A percentile compares a stretch with the other conserved stretches of the same genome.
These are phyloP conservation scores for Corylus avellana DNA, from an alignment of 306 rosid species.

Conservation along the genomic window DNA sequence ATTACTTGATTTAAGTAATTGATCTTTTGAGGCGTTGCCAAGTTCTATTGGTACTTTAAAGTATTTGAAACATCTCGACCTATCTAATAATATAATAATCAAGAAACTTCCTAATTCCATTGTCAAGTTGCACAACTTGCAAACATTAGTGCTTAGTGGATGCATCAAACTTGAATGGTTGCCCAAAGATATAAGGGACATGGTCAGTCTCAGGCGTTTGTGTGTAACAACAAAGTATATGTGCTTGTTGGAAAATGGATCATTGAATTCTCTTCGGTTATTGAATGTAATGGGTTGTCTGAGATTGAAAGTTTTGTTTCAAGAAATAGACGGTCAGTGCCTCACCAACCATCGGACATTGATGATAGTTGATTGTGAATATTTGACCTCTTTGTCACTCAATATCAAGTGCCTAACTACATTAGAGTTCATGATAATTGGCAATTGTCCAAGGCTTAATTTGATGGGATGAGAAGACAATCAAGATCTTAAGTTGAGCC, in stretches of 20 bases:
- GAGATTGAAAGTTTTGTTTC: slow-evolving; percentile 16
- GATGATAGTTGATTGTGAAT: background rate
- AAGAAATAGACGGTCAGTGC: background rate
- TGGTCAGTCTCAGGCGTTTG: slow-evolving; percentile 25
- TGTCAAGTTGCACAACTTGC: slow-evolving; percentile 32
- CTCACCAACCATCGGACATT: slow-evolving; percentile 12
- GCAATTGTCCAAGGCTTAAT: slow-evolving; percentile 1
- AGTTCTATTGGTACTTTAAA: slow-evolving; percentile 11
- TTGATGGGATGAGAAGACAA: background rate
- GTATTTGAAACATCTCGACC: slow-evolving; percentile 21
- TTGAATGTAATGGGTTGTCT: slow-evolving; percentile 5
- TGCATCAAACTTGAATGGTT: slow-evolving; percentile 23
- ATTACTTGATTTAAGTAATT: slow-evolving; percentile 8
- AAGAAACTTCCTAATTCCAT: slow-evolving; percentile 23
- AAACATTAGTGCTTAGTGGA: slow-evolving; percentile 17
- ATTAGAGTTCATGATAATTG: slow-evolving; percentile 9
- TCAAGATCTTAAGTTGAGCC: background rate
- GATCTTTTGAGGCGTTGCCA: slow-evolving; percentile 19
- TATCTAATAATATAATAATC: background rate
- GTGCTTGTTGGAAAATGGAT: slow-evolving; percentile 10
- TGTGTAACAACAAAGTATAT: slow-evolving; percentile 17
- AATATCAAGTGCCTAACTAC: slow-evolving; percentile 10
- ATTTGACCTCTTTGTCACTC: slow-evolving; percentile 26
- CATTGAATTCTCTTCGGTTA: slow-evolving; percentile 17
- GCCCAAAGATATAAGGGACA: slow-evolving; percentile 28